Evolutionary conservation across 306 rosid genomes (phyloP).

Genomic region (Fragaria iinumae): DNA sequence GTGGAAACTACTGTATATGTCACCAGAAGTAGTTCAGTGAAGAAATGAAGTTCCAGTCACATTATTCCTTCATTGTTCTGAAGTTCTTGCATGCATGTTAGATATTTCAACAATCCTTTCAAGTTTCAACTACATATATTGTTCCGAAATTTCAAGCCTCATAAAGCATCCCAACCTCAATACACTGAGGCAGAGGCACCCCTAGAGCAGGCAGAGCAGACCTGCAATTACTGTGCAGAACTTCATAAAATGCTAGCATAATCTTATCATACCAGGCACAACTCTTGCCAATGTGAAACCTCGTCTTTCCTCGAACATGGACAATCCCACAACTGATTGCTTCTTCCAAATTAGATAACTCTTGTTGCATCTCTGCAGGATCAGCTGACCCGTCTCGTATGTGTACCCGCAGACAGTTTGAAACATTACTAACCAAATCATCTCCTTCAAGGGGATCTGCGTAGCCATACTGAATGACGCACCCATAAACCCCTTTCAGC

Average conservation of each 20-base stretch:
- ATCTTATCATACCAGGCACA: constrained; percentile 59
- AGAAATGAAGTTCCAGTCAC: too few relatives aligned
- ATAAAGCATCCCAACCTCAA: constrained; percentile 79
- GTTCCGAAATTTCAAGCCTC: constrained; percentile 44
- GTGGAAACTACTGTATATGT: too few relatives aligned
- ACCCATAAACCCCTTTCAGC: constrained; percentile 55
- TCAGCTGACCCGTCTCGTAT: constrained; percentile 26
- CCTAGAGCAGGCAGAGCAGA: constrained; percentile 66
- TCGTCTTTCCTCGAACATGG: constrained; percentile 64
- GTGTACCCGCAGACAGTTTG: constrained; percentile 37
- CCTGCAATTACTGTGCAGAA: constrained; percentile 63
- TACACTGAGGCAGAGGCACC: constrained; percentile 50
- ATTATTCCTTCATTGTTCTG: too few relatives aligned
- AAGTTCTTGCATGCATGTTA: too few relatives aligned
- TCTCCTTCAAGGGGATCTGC: constrained; percentile 59
- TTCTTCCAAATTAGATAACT: constrained; percentile 44
- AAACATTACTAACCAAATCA: constrained; percentile 49
- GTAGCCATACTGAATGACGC: constrained; percentile 70
- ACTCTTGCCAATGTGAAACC: constrained; percentile 47
- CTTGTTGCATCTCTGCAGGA: constrained; percentile 27
- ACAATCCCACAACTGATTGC: constrained; percentile 50
- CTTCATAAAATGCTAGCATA: constrained; percentile 61
- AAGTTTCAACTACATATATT: too few relatives aligned
- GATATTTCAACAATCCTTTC: too few relatives aligned
- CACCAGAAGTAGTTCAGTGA: too few relatives aligned